These are phyloP conservation scores for Centrapalus pauciflorus DNA, from an alignment of 129 eudicot species.

Conservation along the genomic window DNA sequence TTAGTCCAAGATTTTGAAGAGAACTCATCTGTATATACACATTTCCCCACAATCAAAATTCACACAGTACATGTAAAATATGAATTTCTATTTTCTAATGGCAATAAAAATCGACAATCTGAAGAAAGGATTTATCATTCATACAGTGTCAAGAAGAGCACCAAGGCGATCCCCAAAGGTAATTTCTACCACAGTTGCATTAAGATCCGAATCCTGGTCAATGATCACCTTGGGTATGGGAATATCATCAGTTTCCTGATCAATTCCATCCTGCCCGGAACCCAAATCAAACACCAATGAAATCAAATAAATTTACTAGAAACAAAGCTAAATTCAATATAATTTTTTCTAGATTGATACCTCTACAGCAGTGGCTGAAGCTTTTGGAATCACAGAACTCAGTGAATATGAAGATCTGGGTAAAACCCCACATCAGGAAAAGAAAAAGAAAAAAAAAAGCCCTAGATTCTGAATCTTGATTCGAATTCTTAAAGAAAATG, in stretches of 20 bases:
- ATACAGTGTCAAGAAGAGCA: constrained; percentile 91
- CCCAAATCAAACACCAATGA: not conserved
- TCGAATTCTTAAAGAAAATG: not conserved
- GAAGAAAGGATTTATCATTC: constrained; percentile 2
- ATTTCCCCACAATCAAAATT: constrained; percentile 16
- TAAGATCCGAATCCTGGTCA: constrained; percentile 81
- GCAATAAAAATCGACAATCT: not conserved
- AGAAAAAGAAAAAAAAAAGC: not conserved
- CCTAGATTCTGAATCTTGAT: constrained; percentile 18
- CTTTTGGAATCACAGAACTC: constrained; percentile 42
- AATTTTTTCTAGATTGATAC: constrained; percentile 27
- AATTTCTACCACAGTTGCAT: constrained; percentile 74
- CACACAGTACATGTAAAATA: constrained; percentile 8
- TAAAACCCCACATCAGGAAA: constrained; percentile 25
- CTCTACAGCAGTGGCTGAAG: constrained; percentile 77
- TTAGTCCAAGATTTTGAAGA: constrained; percentile 79
- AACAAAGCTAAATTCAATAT: not conserved
- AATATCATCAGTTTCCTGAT: constrained; percentile 48
- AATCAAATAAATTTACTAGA: not conserved
- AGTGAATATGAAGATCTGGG: constrained; percentile 48
- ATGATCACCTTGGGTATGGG: constrained; percentile 83
- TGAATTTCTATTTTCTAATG: not conserved
- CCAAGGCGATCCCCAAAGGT: constrained; percentile 97
- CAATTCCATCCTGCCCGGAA: constrained; percentile 47
- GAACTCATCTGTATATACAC: constrained; percentile 69